These are phyloP conservation scores for Pneumocystis wakefieldiae DNA, from an alignment of 1,139 yeast genomes.

Conservation along the genomic window DNA sequence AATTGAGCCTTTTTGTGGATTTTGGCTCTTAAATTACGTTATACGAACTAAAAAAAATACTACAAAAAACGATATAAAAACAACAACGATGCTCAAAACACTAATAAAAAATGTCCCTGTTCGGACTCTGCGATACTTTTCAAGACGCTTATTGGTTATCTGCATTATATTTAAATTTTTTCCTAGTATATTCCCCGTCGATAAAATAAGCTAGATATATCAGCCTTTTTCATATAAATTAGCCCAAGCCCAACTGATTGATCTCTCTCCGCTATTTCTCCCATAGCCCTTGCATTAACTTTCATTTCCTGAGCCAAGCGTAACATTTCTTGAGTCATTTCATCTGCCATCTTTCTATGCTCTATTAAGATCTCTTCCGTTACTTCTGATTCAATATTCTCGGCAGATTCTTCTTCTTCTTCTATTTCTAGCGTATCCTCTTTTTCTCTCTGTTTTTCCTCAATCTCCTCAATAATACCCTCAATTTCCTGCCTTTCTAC, in stretches of 20 bases:
- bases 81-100: conserved; percentile 24
- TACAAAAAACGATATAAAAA: conserved; percentile 22
- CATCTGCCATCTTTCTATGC: conserved; percentile 28
- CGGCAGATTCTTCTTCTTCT: background rate
- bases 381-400: conserved; percentile 3
- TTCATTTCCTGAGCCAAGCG: conserved; percentile 37
- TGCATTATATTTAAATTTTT: conserved; percentile 24
- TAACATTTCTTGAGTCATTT: conserved; percentile 33
- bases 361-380: conserved; percentile 13
- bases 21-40: background rate
- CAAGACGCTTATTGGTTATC: conserved; percentile 23
- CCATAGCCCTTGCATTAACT: conserved; percentile 32
- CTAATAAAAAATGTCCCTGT: conserved; percentile 31
- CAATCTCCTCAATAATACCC: background rate
- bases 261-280: conserved; percentile 25
- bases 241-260: background rate
- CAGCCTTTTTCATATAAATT: background rate
- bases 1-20: too few relatives aligned
- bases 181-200: conserved; percentile 24
- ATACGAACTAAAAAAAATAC: conserved; percentile 21
- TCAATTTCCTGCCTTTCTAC: background rate
- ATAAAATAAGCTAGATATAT: conserved; percentile 20
- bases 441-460: background rate
- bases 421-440: background rate
- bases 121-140: conserved; percentile 21